These are phyloP conservation scores for Hygrocybe punicea DNA, from an alignment of 768 basidiomycete species.

Conservation along the genomic window DNA sequence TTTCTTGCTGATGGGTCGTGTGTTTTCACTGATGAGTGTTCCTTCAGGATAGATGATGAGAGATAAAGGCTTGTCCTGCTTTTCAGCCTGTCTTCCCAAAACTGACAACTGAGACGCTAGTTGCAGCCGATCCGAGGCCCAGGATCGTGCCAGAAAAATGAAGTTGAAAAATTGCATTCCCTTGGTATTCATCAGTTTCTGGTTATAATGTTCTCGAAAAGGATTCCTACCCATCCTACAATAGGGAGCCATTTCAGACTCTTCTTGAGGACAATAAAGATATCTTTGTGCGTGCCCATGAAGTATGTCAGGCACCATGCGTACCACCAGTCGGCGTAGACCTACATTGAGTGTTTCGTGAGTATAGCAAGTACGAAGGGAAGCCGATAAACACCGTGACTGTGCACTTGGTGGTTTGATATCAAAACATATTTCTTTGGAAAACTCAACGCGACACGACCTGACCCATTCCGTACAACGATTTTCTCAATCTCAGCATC, in stretches of 20 bases:
- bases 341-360: constrained; percentile 40
- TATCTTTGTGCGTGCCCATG: constrained; percentile 55
- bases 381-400: constrained; percentile 11
- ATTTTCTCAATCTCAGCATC: constrained; percentile 55
- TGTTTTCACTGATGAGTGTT: constrained; percentile 85
- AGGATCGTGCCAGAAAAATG: constrained; percentile 88
- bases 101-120: constrained; percentile 63
- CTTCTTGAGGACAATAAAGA: constrained; percentile 92
- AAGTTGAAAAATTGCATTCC: constrained; percentile 94
- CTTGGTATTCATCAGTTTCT: constrained; percentile 34
- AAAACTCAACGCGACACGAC: constrained; percentile 61
- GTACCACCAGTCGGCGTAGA: constrained; percentile 85
- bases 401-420: constrained; percentile 87
- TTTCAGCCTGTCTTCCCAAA: constrained; percentile 66
- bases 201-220: not conserved
- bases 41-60: constrained; percentile 95
- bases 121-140: constrained; percentile 77
- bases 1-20: constrained; percentile 77
- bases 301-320: constrained; percentile 81
- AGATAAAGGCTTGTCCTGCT: constrained; percentile 66
- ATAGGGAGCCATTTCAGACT: constrained; percentile 81
- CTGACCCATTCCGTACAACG: constrained; percentile 53
- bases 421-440: constrained; percentile 81
- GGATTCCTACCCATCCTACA: constrained; percentile 71
- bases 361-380: not conserved